Evolutionary conservation across 768 basidiomycete genomes (phyloP).

Genomic region (Pleurotus cornucopiae): DNA sequence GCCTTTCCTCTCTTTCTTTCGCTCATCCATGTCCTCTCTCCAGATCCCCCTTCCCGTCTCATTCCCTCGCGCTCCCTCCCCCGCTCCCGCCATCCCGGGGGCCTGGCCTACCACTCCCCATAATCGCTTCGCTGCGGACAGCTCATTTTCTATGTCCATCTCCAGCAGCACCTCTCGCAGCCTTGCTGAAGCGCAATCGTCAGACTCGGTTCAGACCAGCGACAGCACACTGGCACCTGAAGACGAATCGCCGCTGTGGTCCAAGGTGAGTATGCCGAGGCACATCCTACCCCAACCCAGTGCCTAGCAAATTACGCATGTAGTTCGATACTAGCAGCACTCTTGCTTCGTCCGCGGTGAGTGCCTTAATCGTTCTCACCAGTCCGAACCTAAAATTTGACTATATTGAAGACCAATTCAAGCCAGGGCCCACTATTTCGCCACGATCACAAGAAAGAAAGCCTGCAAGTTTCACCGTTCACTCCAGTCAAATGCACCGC

Average conservation of each 20-base stretch:
- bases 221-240: constrained; percentile 2
- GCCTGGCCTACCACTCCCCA: constrained; percentile 35
- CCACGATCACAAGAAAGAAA: background rate
- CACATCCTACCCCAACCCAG: no score
- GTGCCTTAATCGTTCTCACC: background rate
- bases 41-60: constrained; percentile 24
- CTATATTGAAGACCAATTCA: background rate
- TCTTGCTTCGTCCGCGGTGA: constrained; percentile 15
- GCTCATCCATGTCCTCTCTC: constrained; percentile 10
- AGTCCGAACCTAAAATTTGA: background rate
- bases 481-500: background rate
- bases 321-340: background rate
- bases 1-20: constrained; percentile 7
- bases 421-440: background rate
- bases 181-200: constrained; percentile 1
- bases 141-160: no score
- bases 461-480: background rate
- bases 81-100: constrained; percentile 34
- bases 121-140: background rate
- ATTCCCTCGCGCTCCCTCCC: constrained; percentile 23
- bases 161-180: background rate
- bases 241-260: background rate
- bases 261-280: background rate
- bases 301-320: no score
- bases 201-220: background rate